phyloP scores from a whole-genome alignment of 1,139 yeast genomes.

The Sugiyamaella grinbergsii region DNA sequence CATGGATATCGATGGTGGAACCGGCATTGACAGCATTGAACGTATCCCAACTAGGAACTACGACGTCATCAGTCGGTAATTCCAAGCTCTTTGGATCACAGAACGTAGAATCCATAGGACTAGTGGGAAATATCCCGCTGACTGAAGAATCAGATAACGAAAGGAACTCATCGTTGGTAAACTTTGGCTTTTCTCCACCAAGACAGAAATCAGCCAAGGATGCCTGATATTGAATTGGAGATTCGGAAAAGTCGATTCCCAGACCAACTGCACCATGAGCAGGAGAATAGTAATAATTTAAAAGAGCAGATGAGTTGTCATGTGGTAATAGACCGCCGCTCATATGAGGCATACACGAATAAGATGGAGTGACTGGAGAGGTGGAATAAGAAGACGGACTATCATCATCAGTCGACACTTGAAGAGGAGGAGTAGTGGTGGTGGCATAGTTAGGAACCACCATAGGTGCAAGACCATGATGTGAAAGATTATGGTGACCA shows the following conservation, averaged over 20 bases:
- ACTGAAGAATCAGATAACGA: slow-evolving; percentile 12
- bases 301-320: slow-evolving; percentile 1
- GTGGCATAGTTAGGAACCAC: slow-evolving; percentile 6
- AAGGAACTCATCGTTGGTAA: slow-evolving; percentile 2
- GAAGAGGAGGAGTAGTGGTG: slow-evolving; percentile 18
- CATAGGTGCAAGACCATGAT: slow-evolving; percentile 1
- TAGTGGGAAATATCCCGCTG: neutral
- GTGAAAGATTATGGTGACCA: neutral
- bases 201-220: slow-evolving; percentile 19
- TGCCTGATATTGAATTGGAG: slow-evolving; percentile 20
- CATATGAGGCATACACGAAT: slow-evolving; percentile 11
- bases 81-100: slow-evolving; percentile 34
- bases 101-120: slow-evolving; percentile 21
- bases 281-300: slow-evolving; percentile 17
- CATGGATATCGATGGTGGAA: no score
- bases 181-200: slow-evolving; percentile 11
- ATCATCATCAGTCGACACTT: slow-evolving; percentile 18
- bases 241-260: slow-evolving; percentile 22
- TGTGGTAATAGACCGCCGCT: neutral
- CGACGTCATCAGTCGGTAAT: slow-evolving; percentile 12
- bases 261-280: slow-evolving; percentile 18
- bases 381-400: slow-evolving; percentile 15
- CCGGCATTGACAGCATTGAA: no score
- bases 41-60: no score
- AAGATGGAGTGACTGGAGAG: slow-evolving; percentile 24